Conservation (phyloP, 768 basidiomycete genomes). For the Termitomyces sp. region DNA sequence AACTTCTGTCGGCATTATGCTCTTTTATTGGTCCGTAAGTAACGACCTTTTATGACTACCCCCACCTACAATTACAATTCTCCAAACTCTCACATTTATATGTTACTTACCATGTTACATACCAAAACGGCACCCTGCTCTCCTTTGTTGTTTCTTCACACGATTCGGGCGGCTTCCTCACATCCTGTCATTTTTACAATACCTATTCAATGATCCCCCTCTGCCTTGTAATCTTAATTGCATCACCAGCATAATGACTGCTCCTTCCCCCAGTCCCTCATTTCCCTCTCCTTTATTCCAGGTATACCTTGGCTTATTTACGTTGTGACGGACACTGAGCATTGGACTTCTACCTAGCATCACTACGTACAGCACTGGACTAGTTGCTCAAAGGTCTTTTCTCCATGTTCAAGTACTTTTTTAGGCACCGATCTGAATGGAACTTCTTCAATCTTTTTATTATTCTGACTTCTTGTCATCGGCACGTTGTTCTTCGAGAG, state of each 20-base stretch:
- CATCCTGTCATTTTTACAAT: constrained; percentile 4
- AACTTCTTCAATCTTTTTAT: neutral
- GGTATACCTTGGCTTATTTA: neutral
- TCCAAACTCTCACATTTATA: neutral
- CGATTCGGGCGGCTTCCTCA: neutral
- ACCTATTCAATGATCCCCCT: neutral
- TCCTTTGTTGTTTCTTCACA: neutral
- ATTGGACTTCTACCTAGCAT: neutral
- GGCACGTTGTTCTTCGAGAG: neutral
- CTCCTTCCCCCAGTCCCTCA: neutral
- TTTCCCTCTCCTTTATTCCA: neutral
- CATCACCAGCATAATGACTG: neutral
- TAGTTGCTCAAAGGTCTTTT: neutral
- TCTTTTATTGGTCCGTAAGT: neutral
- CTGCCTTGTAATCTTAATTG: neutral
- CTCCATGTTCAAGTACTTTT: constrained; percentile 1
- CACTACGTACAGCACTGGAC: neutral
- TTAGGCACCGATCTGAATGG: neutral
- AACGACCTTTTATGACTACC: constrained; percentile 3
- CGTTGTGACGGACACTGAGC: neutral
- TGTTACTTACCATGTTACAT: neutral
- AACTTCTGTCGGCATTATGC: neutral
- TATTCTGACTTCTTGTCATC: neutral
- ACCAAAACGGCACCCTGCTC: constrained; percentile 4
- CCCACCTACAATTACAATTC: neutral